A percentile compares a stretch with the other conserved stretches of the same genome.
These are phyloP conservation scores for Solanum tarapatanum DNA, from an alignment of 257 asterid species.

Conservation along the genomic window DNA sequence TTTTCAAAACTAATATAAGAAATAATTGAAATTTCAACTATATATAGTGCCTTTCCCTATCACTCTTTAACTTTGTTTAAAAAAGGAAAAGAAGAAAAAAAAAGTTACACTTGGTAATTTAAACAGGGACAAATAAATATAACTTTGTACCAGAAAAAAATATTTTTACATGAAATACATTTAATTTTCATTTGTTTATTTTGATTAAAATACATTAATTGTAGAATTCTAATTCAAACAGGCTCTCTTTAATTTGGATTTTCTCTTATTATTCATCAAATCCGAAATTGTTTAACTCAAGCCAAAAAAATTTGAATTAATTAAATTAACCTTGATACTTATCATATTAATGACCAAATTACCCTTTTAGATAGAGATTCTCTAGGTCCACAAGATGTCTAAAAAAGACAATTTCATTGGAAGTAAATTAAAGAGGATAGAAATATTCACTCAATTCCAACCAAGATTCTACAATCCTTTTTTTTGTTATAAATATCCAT, in stretches of 20 bases:
- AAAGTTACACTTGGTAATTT: background rate
- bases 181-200: background rate
- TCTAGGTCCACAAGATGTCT: slow-evolving; percentile 3
- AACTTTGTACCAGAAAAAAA: background rate
- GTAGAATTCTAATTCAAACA: background rate
- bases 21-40: background rate
- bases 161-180: background rate
- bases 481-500: slow-evolving; percentile 21
- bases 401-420: background rate
- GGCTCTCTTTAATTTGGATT: background rate
- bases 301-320: background rate
- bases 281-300: background rate
- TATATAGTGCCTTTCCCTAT: background rate
- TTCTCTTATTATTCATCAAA: background rate
- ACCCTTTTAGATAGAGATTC: background rate
- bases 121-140: background rate
- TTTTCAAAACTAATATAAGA: background rate
- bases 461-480: slow-evolving; percentile 5
- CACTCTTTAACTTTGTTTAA: background rate
- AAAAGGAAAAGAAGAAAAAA: background rate
- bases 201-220: background rate
- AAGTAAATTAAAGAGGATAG: background rate
- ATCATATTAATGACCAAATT: background rate
- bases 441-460: background rate
- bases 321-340: background rate